These are phyloP conservation scores for Saprolegnia parasitica DNA, from an alignment of 352 stramenopile species.

Conservation along the genomic window DNA sequence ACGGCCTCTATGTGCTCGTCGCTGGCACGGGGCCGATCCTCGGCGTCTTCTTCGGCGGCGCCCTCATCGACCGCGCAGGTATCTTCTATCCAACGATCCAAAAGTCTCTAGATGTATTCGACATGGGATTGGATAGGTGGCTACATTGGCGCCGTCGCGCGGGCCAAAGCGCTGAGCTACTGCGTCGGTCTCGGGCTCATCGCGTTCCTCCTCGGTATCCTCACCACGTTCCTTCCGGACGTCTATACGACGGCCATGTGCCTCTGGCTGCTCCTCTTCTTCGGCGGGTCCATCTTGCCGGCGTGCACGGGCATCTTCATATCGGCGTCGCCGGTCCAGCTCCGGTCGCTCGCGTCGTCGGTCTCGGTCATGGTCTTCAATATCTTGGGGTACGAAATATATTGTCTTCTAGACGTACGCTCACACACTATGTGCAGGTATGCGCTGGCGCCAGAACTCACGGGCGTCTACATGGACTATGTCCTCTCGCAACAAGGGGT, in stretches of 20 bases:
- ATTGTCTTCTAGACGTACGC: not conserved
- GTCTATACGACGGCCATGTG: slow-evolving; percentile 69
- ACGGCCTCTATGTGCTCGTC: slow-evolving; percentile 74
- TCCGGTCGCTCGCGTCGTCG: slow-evolving; percentile 68
- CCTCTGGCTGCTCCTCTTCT: slow-evolving; percentile 79
- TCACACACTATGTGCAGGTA: slow-evolving; percentile 20
- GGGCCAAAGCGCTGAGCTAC: slow-evolving; percentile 65
- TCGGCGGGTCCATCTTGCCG: slow-evolving; percentile 70
- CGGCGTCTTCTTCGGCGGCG: slow-evolving; percentile 76
- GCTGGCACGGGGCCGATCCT: slow-evolving; percentile 74
- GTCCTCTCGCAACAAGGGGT: slow-evolving; percentile 59
- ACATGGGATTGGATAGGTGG: slow-evolving; percentile 36
- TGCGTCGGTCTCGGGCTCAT: slow-evolving; percentile 70
- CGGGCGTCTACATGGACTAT: slow-evolving; percentile 75
- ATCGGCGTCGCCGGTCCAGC: slow-evolving; percentile 65
- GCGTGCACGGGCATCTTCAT: slow-evolving; percentile 84
- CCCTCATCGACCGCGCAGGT: slow-evolving; percentile 62
- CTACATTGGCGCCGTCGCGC: slow-evolving; percentile 73
- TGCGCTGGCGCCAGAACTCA: slow-evolving; percentile 67
- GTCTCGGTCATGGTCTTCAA: slow-evolving; percentile 84
- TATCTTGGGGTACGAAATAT: slow-evolving; percentile 65
- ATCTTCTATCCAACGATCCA: not conserved
- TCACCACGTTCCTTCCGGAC: slow-evolving; percentile 75
- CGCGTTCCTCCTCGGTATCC: slow-evolving; percentile 55
- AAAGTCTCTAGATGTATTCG: not conserved